phyloP scores from a whole-genome alignment of 108 stramenopile species.

The Bacterosira constricta region DNA sequence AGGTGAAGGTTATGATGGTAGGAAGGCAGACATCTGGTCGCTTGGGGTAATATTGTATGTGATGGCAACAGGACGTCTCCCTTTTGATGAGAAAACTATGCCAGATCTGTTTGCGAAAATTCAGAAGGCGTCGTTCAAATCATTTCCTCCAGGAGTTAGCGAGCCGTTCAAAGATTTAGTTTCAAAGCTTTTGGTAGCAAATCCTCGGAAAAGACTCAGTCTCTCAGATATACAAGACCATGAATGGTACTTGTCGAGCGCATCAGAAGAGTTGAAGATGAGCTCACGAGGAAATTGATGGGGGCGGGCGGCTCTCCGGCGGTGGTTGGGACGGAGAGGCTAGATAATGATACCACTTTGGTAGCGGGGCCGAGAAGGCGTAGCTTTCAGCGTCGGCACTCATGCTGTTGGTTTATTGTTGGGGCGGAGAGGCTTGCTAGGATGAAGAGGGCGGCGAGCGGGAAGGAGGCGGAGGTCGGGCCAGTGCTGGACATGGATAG shows the following conservation, averaged over 20 bases:
- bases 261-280: no score
- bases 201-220: slow-evolving; percentile 53
- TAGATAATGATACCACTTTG: no score
- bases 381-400: no score
- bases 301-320: no score
- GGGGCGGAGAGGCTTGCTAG: no score
- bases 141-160: slow-evolving; percentile 66
- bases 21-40: slow-evolving; percentile 42
- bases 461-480: no score
- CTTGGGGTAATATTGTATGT: slow-evolving; percentile 85
- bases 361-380: no score
- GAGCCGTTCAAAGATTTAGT: slow-evolving; percentile 57
- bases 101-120: slow-evolving; percentile 77
- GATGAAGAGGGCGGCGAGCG: no score
- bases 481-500: no score
- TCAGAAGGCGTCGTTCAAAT: slow-evolving; percentile 60
- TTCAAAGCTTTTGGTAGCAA: slow-evolving; percentile 72
- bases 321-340: no score
- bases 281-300: no score
- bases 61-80: slow-evolving; percentile 78
- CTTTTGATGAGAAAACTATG: slow-evolving; percentile 82
- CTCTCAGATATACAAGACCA: slow-evolving; percentile 48
- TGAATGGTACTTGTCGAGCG: slow-evolving; percentile 58
- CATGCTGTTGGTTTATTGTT: no score
- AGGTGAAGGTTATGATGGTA: slow-evolving; percentile 84